Conservation (phyloP, 225 moss, liverwort and hornwort genomes). For the Pseudoscleropodium purum region DNA sequence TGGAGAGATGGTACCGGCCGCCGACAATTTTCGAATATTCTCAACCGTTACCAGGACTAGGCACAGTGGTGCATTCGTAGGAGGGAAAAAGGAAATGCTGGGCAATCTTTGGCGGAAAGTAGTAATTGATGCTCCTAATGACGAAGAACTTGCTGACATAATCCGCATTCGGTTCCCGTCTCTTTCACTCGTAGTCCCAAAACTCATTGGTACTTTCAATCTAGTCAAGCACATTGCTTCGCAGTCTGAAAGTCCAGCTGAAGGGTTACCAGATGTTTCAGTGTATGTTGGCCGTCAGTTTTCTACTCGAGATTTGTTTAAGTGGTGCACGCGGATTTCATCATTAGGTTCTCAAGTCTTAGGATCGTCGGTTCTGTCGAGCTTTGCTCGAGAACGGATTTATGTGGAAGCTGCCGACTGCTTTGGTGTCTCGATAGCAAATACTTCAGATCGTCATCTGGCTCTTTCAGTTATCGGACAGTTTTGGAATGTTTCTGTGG, state of each 20-base stretch:
- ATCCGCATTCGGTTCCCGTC: conserved; percentile 61
- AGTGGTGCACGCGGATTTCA: conserved; percentile 71
- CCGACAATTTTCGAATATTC: conserved; percentile 87
- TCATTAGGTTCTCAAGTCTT: conserved; percentile 48
- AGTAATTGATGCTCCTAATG: conserved; percentile 77
- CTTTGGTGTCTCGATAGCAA: conserved; percentile 76
- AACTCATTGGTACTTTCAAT: conserved; percentile 74
- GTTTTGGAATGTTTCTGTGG: conserved; percentile 61
- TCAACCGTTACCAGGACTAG: conserved; percentile 79
- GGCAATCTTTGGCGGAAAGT: conserved; percentile 92
- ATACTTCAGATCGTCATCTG: conserved; percentile 53
- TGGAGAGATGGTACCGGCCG: conserved; percentile 90
- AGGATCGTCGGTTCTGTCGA: conserved; percentile 32
- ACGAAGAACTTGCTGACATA: conserved; percentile 85
- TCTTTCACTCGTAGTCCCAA: conserved; percentile 41
- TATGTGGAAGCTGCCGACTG: conserved; percentile 90
- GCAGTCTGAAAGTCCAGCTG: conserved; percentile 35
- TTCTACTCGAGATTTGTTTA: conserved; percentile 86
- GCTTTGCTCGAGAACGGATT: conserved; percentile 61
- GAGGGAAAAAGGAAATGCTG: conserved; percentile 65
- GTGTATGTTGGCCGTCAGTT: conserved; percentile 83
- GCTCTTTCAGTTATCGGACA: conserved; percentile 61
- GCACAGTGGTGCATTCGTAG: conserved; percentile 41
- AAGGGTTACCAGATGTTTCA: conserved; percentile 41
- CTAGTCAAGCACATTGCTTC: conserved; percentile 64